Percentiles rank a stretch among this genome's conserved stretches.
These are phyloP conservation scores for Aquanectria penicillioides DNA, from an alignment of 2,329 filamentous ascomycete genomes.

Conservation along the genomic window DNA sequence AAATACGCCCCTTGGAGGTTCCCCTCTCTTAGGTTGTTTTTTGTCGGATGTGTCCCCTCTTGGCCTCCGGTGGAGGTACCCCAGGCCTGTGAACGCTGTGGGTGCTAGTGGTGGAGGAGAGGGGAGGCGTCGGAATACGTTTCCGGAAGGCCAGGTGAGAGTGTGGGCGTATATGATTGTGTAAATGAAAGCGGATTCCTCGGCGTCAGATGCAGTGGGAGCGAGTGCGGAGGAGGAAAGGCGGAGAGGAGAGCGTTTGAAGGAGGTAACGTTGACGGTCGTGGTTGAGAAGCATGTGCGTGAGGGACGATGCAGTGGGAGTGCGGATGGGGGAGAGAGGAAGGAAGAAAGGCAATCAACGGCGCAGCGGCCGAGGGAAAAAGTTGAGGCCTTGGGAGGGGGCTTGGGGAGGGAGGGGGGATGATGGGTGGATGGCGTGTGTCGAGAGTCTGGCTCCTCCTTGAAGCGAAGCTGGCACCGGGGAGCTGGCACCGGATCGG, in stretches of 20 bases:
- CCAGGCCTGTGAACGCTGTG: constrained; percentile 19
- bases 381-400: constrained; percentile 10
- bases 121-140: constrained; percentile 25
- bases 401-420: constrained; percentile 21
- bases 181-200: background rate
- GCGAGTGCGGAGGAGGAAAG: constrained; percentile 9
- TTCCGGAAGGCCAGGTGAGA: constrained; percentile 22
- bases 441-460: constrained; percentile 27
- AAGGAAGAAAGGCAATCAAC: background rate
- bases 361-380: background rate
- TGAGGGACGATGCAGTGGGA: background rate
- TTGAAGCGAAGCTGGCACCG: constrained; percentile 29
- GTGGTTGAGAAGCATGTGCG: constrained; percentile 5
- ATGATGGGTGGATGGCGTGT: constrained; percentile 26
- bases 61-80: constrained; percentile 32
- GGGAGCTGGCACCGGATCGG: constrained; percentile 38
- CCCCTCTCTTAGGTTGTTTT: constrained; percentile 10
- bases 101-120: constrained; percentile 19
- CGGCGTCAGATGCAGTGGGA: constrained; percentile 18
- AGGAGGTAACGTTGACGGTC: constrained; percentile 4
- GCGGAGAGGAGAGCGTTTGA: background rate
- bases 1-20: constrained; percentile 29
- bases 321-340: background rate
- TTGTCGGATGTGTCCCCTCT: constrained; percentile 35
- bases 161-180: constrained; percentile 1